These are phyloP conservation scores for Phialophora tarda DNA, from an alignment of 2,329 filamentous ascomycete species.

Conservation along the genomic window DNA sequence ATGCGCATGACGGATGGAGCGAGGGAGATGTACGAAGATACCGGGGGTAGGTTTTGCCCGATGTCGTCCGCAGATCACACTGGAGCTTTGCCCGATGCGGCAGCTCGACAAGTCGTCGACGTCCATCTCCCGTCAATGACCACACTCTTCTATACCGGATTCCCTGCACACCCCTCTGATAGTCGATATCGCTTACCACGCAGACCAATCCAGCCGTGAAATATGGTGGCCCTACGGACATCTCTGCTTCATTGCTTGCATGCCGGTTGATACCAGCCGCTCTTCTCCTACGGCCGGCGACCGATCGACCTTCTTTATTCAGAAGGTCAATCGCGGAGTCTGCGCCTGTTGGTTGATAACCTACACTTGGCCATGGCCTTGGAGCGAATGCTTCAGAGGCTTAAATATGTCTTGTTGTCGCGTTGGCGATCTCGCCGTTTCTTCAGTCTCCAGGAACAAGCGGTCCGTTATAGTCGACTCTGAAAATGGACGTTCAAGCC, in stretches of 20 bases:
- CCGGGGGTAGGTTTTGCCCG: conserved; percentile 9
- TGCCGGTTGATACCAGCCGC: background rate
- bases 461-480: background rate
- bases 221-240: background rate
- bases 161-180: background rate
- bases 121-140: conserved; percentile 12
- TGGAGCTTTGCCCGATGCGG: conserved; percentile 2
- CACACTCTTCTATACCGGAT: background rate
- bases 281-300: conserved; percentile 6
- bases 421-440: background rate
- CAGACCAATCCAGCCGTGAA: conserved; percentile 4
- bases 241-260: conserved; percentile 3
- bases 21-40: conserved; percentile 2
- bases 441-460: background rate
- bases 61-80: conserved; percentile 3
- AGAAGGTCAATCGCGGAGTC: conserved; percentile 1
- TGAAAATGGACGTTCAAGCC: conserved; percentile 7
- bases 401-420: conserved; percentile 12
- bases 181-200: conserved; percentile 8
- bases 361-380: background rate
- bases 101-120: background rate
- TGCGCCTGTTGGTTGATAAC: background rate
- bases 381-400: background rate
- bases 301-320: conserved; percentile 8
- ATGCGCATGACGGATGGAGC: background rate